Percentiles rank a stretch among this genome's conserved stretches.
Conservation (phyloP, 805 yeast genomes). For the Candida awuae region DNA sequence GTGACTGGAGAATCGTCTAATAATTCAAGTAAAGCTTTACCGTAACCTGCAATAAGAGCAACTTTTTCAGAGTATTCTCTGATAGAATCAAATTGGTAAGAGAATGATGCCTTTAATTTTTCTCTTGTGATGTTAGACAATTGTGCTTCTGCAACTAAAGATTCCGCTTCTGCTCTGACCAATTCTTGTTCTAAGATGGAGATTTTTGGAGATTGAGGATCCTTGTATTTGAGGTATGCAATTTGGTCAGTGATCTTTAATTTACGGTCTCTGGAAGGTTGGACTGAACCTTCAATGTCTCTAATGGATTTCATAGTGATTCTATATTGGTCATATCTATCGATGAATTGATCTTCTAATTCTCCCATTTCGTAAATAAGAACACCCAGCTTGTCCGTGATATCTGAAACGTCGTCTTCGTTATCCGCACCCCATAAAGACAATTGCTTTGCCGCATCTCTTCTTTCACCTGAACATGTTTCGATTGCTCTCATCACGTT, state of each 20-base stretch:
- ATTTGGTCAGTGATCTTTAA: slow-evolving; percentile 79
- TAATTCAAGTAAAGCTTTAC: slow-evolving; percentile 76
- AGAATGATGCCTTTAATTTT: slow-evolving; percentile 75
- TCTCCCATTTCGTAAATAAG: slow-evolving; percentile 77
- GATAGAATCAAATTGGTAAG: slow-evolving; percentile 77
- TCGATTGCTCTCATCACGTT: slow-evolving; percentile 74
- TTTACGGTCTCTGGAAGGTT: slow-evolving; percentile 82
- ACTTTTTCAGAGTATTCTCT: slow-evolving; percentile 81
- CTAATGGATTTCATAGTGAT: slow-evolving; percentile 72
- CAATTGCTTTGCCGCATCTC: slow-evolving; percentile 75
- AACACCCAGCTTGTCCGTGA: slow-evolving; percentile 82
- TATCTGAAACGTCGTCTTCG: slow-evolving; percentile 79
- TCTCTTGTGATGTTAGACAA: slow-evolving; percentile 83
- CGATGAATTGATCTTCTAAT: slow-evolving; percentile 80
- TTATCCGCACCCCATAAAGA: slow-evolving; percentile 83
- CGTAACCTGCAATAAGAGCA: slow-evolving; percentile 83
- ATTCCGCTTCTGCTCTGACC: slow-evolving; percentile 88
- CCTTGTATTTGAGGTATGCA: slow-evolving; percentile 76
- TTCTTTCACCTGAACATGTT: slow-evolving; percentile 67
- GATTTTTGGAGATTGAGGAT: slow-evolving; percentile 77
- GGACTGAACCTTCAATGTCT: slow-evolving; percentile 81
- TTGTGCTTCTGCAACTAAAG: slow-evolving; percentile 87
- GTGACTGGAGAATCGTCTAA: slow-evolving; percentile 80
- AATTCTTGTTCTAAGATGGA: slow-evolving; percentile 78
- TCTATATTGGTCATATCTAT: slow-evolving; percentile 80